Base-by-base conservation (phyloP, 345 rosid species). In the Rhodomyrtus tomentosa region DNA sequence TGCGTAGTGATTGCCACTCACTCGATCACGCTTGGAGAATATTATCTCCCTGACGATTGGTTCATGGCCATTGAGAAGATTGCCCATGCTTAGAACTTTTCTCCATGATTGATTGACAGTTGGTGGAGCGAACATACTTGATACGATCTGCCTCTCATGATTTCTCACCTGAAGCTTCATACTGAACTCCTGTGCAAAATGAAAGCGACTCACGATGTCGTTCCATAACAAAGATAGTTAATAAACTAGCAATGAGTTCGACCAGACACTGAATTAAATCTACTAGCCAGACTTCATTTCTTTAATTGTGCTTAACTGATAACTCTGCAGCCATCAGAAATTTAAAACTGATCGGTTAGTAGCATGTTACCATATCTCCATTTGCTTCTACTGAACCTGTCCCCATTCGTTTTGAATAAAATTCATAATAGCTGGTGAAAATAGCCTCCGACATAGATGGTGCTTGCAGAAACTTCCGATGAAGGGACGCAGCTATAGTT, bases 71-170 rank as follows among this genome's bases (percentile, higher is more conserved):
- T 95, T 97, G 11, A 97, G 94, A 86, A 93, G 96, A 89, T 97
- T 97, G 25, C 99, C 99, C 98, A 95, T 95, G 88, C 99, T 97
- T 81, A 95, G 83, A 84, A 95, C 99, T 91, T 95, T 97, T 85
- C 99, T 92, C 99, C 99, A 97, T 11, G 98, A 92, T 86, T 97
- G 99, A 87, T 95, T 95, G 16, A 95, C 94, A 2, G 91, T 91
- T 15, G 99, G 99, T 0, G 85, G 94, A n/a, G 87, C 29, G 80
- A 97, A 97, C 93, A 97, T 88, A 82, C 92, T 91, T 18, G 99
- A 95, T 48, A 95, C 89, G 1, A 87, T 87, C 32, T 83, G 89
- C 83, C 98, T 93, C 90, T 95, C 99, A 2, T 87, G 85, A 86
- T 88, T 84, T 82, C 86, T 88, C 84, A 93, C 89, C 83, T 87